Percentiles rank a stretch among this genome's conserved stretches.
Evolutionary conservation across 2,329 filamentous ascomycete species (phyloP).

Genomic region (Simplicillium aogashimaense): DNA sequence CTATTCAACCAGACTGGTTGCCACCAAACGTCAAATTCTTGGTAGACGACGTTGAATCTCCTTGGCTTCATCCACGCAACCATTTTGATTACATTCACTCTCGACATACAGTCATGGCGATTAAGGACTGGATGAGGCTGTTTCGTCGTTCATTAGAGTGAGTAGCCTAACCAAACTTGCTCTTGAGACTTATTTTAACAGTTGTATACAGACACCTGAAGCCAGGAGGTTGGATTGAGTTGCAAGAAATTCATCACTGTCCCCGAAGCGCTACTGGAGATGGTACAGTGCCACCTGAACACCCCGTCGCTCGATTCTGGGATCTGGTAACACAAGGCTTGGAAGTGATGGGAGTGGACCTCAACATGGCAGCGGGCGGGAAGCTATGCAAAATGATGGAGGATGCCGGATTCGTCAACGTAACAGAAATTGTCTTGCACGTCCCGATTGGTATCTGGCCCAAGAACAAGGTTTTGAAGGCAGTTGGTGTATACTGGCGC

Average conservation of each 20-base stretch:
- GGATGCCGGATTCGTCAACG: conserved; percentile 40
- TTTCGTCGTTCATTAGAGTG: conserved; percentile 37
- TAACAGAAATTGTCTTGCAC: conserved; percentile 37
- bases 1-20: conserved; percentile 39
- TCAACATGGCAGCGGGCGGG: conserved; percentile 30
- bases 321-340: conserved; percentile 32
- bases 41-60: conserved; percentile 47
- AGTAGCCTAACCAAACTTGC: conserved; percentile 9
- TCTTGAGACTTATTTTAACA: not conserved
- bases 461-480: conserved; percentile 38
- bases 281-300: conserved; percentile 23
- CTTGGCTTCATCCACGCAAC: conserved; percentile 43
- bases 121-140: conserved; percentile 43
- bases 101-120: conserved; percentile 45
- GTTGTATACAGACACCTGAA: conserved; percentile 31
- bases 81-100: conserved; percentile 53
- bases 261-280: conserved; percentile 32
- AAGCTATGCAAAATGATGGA: conserved; percentile 33
- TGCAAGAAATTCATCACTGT: conserved; percentile 42
- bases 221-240: conserved; percentile 44
- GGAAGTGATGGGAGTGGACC: conserved; percentile 32
- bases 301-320: conserved; percentile 38
- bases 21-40: conserved; percentile 46
- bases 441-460: conserved; percentile 46
- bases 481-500: conserved; percentile 40